Base-by-base conservation (phyloP, 2,329 filamentous ascomycete species). In the Hymenoscyphus albidus region DNA sequence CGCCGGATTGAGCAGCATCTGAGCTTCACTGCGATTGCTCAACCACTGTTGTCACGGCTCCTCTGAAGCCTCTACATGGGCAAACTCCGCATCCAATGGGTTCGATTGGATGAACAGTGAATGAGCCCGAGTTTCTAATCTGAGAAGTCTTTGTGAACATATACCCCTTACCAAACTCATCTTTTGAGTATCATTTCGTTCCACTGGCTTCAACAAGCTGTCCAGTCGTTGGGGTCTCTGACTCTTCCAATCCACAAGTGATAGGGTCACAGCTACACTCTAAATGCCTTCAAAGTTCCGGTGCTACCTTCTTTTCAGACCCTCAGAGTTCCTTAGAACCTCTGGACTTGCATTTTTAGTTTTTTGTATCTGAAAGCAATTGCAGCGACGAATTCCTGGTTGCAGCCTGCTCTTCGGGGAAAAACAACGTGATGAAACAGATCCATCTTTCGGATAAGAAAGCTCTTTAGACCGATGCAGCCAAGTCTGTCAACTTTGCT, bases 351-450 rank as follows among this genome's bases (percentile, higher is more conserved):
- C 44, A 22, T 51, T 10, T n/a, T 18, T 51, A 27, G 2, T 2
- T 9, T n/a, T 51, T 27, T 54, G 18, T 13, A 2, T 54, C 44
- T 1, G 22, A 27, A 27, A 54, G 18, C 5, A 54, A 54, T 27
- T 54, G 12, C 48, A 54, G 48, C 48, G 48, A 27, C 48, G 22
- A 54, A 10, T 10, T 16, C 9, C 44, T 10, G 18, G 44, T 6
- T 27, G 10, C 12, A 10, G 13, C 18, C 22, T 27, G 48, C 18
- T 54, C 48, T 27, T 3, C 3, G 27, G 27, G 48, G 48, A 4
- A 13, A 13, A 54, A 54, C 48, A 54, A 54, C 48, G 48, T 54
- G 48, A 54, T 54, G 48, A 27, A 54, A 54, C 48, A 22, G 48
- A 54, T 54, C 48, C 48, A 54, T 54, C 6, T 54, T 51, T 54